Base-by-base conservation (phyloP, 2,329 filamentous ascomycete species). In the Calonectria ilicicola region DNA sequence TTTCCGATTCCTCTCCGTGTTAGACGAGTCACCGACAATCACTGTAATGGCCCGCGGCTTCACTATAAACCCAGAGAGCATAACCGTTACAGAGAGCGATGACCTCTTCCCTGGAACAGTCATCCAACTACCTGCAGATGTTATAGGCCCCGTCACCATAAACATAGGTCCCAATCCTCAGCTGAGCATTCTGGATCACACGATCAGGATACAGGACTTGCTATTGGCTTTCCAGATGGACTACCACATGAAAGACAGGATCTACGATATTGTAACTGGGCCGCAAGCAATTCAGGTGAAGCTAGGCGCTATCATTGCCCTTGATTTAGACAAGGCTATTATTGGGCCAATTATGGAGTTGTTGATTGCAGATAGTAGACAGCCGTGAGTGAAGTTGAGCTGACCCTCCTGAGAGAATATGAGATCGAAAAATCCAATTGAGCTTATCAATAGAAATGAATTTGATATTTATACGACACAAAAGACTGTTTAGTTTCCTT, bases 1-100 rank as follows among this genome's bases (percentile, higher is more conserved):
- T 35, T 47, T 65, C 44, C 63, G 63, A 27, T 65, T 65, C 63
- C 40, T 65, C 44, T 65, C 63, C 5, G 15, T 65, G 23, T n/a
- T 65, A 5, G 63, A 65, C 0, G 29, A 47, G 44, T 2, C 3
- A n/a, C 44, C n/a, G 2, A 15, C 40, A n/a, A 29, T 63, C 17
- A 63, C 14, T 21, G 53, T 60, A 21, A 40, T 19, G 35, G 53
- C 53, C 4, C 53, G 53, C 7, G 53, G 53, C n/a, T 26, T 60
- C 21, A 15, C 21, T 17, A 60, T 60, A 10, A 21, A 60, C 3
- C 53, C 53, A 3, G 53, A 63, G 40, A 26, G 17, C 26, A 17
- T 63, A 21, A 27, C 27, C 23, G 19, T 44, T 2, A 38, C 38
- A 21, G 58, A 63, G 26, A 46, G 38, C 27, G 40, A 46, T 38